Conservation (phyloP, 176 grass and related monocot genomes). For the Alopecurus myosuroides region DNA sequence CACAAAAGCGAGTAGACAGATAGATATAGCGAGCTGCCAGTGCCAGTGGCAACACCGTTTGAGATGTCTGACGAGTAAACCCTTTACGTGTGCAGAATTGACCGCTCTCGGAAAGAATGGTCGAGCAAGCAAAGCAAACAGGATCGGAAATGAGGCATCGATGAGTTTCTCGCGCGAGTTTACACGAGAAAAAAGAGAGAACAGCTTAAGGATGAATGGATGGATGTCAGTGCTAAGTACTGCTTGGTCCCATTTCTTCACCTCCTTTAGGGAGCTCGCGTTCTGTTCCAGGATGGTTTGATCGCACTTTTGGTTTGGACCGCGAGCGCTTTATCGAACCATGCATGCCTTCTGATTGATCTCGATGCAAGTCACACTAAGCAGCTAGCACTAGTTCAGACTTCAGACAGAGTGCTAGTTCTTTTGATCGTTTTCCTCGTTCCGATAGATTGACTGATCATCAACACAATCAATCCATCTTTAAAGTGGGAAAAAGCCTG, state of each 20-base stretch:
- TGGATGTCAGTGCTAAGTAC: slow-evolving; percentile 23
- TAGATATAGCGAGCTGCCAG: background rate
- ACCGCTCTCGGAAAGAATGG: background rate
- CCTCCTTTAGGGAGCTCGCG: slow-evolving; percentile 24
- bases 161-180: background rate
- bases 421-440: too few relatives aligned
- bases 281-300: slow-evolving; percentile 35
- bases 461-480: background rate
- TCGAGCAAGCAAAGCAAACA: slow-evolving; percentile 27
- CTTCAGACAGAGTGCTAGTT: background rate
- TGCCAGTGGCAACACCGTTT: background rate
- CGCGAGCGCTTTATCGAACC: background rate
- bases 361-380: background rate
- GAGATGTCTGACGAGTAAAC: slow-evolving; percentile 4
- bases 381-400: background rate
- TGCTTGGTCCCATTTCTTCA: slow-evolving; percentile 24
- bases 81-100: slow-evolving; percentile 6
- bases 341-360: background rate
- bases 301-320: slow-evolving; percentile 37
- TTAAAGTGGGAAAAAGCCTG: background rate
- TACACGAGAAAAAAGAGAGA: slow-evolving; percentile 2
- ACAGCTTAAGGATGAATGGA: background rate
- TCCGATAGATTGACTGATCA: background rate
- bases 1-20: background rate
- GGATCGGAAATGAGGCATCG: background rate